These are phyloP conservation scores for Phlebiopsis gigantea DNA, from an alignment of 768 basidiomycete genomes.

Conservation along the genomic window DNA sequence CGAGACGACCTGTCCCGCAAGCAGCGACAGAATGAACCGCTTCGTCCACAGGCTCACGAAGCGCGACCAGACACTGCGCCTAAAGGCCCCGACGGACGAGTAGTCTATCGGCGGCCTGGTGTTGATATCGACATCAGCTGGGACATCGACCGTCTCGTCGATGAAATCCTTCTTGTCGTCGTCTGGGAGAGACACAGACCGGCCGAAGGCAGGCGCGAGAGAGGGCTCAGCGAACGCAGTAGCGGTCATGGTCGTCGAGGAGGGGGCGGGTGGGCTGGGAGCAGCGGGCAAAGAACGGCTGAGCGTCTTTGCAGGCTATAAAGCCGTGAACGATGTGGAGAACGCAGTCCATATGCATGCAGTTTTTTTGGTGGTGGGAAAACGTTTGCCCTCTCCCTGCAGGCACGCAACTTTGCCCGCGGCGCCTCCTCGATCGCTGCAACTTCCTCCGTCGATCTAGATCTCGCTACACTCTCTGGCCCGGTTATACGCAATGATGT, in stretches of 20 bases:
- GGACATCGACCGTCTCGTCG: slow-evolving; percentile 8
- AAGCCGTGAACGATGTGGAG: not conserved
- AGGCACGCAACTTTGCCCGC: not conserved
- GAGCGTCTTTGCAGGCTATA: not conserved
- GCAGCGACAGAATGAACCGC: slow-evolving; percentile 60
- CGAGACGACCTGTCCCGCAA: slow-evolving; percentile 80
- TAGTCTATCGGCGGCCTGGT: slow-evolving; percentile 65
- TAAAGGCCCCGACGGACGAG: slow-evolving; percentile 52
- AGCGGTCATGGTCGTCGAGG: not conserved
- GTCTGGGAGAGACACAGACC: not conserved
- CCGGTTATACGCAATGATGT: too few relatives aligned
- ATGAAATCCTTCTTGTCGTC: slow-evolving; percentile 11
- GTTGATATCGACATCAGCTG: too few relatives aligned
- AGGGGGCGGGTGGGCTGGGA: not conserved
- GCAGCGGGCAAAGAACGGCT: not conserved
- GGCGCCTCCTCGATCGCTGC: not conserved
- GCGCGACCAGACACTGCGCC: slow-evolving; percentile 46
- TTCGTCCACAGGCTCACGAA: slow-evolving; percentile 77
- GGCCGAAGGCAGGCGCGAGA: not conserved
- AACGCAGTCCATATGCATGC: not conserved
- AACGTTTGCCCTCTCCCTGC: not conserved
- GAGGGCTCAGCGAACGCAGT: not conserved
- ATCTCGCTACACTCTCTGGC: too few relatives aligned
- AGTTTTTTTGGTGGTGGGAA: slow-evolving; percentile 2
- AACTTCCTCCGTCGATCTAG: not conserved